Conservation (phyloP, 1,284 basidiomycete species). For the Athelia psychrophila region DNA sequence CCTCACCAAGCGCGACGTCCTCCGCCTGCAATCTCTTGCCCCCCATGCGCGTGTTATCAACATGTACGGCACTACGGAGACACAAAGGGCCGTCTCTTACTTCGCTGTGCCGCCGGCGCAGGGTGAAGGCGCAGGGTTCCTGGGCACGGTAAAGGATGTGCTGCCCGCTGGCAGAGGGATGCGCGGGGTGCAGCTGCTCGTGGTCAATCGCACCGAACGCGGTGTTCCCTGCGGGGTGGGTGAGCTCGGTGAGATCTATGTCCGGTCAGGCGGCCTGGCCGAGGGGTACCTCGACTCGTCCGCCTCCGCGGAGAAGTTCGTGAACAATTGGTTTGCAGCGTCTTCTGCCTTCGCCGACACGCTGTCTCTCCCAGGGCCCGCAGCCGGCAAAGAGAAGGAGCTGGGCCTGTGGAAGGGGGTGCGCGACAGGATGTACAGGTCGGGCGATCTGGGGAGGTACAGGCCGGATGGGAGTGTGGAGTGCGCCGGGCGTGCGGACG, state of each 20-base stretch:
- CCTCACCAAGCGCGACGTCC: constrained; percentile 97
- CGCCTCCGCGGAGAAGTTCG: constrained; percentile 89
- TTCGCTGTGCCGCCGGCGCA: constrained; percentile 90
- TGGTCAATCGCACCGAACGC: constrained; percentile 93
- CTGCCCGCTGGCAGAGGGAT: constrained; percentile 98
- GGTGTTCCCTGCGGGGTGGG: constrained; percentile 91
- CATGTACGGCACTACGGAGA: constrained; percentile 99
- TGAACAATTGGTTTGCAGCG: constrained; percentile 86
- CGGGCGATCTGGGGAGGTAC: constrained; percentile 96
- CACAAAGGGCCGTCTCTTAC: constrained; percentile 98
- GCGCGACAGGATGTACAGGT: constrained; percentile 96
- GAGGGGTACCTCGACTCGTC: constrained; percentile 92
- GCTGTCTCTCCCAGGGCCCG: constrained; percentile 52
- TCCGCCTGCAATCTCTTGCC: constrained; percentile 92
- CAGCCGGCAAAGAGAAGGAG: constrained; percentile 61
- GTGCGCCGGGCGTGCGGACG: constrained; percentile 96
- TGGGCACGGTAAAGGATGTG: constrained; percentile 95
- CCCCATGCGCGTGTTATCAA: constrained; percentile 95
- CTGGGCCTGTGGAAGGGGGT: constrained; percentile 93
- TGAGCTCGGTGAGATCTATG: constrained; percentile 98
- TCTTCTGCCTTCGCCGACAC: constrained; percentile 63
- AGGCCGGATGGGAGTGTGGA: constrained; percentile 93
- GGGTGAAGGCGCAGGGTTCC: constrained; percentile 85
- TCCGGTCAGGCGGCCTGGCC: constrained; percentile 93
- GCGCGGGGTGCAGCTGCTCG: constrained; percentile 96